These are phyloP conservation scores for Trichoderma reesei DNA, from an alignment of 495 filamentous ascomycete genomes.

Conservation along the genomic window DNA sequence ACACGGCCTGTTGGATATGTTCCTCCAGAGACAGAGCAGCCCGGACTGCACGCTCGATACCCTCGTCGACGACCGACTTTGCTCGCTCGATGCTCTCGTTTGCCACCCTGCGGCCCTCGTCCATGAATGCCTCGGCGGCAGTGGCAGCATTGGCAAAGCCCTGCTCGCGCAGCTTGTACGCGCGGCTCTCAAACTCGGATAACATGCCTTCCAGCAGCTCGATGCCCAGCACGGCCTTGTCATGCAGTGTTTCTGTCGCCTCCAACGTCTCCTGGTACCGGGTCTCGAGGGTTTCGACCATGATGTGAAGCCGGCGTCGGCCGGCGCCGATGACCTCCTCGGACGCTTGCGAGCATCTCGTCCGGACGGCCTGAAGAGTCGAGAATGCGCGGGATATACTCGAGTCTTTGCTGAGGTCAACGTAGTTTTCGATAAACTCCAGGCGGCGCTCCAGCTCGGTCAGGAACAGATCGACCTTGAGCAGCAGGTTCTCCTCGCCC, in stretches of 20 bases:
- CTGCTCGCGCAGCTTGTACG: conserved; percentile 50
- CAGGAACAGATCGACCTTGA: conserved; percentile 84
- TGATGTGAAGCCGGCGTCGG: conserved; percentile 68
- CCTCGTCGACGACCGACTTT: conserved; percentile 73
- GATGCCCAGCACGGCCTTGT: conserved; percentile 81
- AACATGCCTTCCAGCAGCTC: conserved; percentile 76
- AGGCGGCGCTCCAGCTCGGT: conserved; percentile 76
- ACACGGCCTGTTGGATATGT: conserved; percentile 69
- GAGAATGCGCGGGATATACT: conserved; percentile 72
- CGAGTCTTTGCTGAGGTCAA: conserved; percentile 71
- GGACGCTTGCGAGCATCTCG: conserved; percentile 82
- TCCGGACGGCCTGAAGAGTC: conserved; percentile 77
- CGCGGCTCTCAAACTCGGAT: conserved; percentile 70
- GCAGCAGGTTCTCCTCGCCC: conserved; percentile 52
- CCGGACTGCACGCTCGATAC: conserved; percentile 65
- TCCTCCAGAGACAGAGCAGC: conserved; percentile 70
- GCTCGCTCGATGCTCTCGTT: conserved; percentile 68
- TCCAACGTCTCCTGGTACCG: conserved; percentile 82
- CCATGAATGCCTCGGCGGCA: conserved; percentile 49
- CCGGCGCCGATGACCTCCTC: conserved; percentile 85
- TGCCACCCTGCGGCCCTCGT: conserved; percentile 60
- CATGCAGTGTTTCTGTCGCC: conserved; percentile 76
- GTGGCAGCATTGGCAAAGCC: conserved; percentile 54
- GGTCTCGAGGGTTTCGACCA: conserved; percentile 89
- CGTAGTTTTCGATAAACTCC: conserved; percentile 82